Conservation (phyloP, 2,329 filamentous ascomycete genomes). For the Nigrospora oryzae region DNA sequence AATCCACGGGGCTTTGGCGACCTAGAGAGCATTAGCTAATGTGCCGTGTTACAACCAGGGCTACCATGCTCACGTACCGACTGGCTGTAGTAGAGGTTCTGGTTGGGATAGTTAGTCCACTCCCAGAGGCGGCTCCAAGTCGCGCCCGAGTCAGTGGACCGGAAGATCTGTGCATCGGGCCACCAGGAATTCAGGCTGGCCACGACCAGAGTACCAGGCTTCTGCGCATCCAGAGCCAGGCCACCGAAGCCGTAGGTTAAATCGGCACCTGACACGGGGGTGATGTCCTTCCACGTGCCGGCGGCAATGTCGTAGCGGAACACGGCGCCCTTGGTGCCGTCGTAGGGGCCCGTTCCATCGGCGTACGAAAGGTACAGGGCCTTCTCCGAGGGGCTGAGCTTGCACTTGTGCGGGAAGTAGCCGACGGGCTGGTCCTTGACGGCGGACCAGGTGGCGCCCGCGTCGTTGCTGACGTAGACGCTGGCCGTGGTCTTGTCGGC, state of each 20-base stretch:
- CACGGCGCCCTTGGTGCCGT: constrained; percentile 43
- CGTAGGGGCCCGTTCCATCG: constrained; percentile 48
- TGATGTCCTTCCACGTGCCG: constrained; percentile 46
- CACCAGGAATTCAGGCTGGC: constrained; percentile 51
- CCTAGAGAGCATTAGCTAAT: constrained; percentile 10
- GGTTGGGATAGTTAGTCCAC: constrained; percentile 35
- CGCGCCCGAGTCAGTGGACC: constrained; percentile 44
- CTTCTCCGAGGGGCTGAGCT: constrained; percentile 40
- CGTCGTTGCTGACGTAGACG: constrained; percentile 44
- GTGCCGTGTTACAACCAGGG: neutral
- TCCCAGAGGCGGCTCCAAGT: constrained; percentile 47
- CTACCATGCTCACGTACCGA: constrained; percentile 16
- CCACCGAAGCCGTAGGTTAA: constrained; percentile 49
- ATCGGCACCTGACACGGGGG: constrained; percentile 36
- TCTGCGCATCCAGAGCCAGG: constrained; percentile 41
- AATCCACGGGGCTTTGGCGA: constrained; percentile 44
- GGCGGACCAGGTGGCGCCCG: constrained; percentile 41
- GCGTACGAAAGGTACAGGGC: constrained; percentile 46
- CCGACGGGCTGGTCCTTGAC: constrained; percentile 40
- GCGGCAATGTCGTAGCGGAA: constrained; percentile 43
- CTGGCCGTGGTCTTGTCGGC: constrained; percentile 46
- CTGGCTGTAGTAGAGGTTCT: constrained; percentile 36
- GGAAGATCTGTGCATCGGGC: constrained; percentile 47
- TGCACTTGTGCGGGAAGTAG: constrained; percentile 46
- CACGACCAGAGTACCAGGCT: constrained; percentile 47